These are phyloP conservation scores for Tetrahymena malaccensis DNA, from an alignment of 73 alveolate species.

Conservation along the genomic window DNA sequence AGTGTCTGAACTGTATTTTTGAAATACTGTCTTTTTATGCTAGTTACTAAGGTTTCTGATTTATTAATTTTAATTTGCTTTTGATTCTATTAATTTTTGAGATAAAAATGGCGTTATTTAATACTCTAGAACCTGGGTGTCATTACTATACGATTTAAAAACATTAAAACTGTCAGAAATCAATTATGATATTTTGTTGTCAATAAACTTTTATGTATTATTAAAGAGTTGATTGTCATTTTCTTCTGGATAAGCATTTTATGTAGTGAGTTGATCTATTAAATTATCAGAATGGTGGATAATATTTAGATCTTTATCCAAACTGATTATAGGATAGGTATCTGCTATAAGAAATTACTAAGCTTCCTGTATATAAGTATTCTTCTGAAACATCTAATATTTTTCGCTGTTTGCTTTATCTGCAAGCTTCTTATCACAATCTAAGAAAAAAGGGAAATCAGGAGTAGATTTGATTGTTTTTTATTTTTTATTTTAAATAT, in stretches of 20 bases:
- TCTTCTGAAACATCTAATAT: background rate
- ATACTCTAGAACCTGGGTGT: background rate
- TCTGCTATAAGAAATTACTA: background rate
- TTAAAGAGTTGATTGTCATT: background rate
- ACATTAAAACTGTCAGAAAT: background rate
- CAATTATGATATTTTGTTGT: background rate
- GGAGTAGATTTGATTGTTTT: background rate
- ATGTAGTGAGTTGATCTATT: background rate
- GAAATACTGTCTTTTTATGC: background rate
- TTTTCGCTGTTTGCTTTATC: background rate
- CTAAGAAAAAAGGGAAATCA: background rate
- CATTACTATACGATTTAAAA: background rate
- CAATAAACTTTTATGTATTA: background rate
- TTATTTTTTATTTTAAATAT: too few species aligned
- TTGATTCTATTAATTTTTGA: background rate
- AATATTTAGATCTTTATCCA: background rate
- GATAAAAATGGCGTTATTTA: background rate
- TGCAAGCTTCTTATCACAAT: background rate
- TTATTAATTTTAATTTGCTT: background rate
- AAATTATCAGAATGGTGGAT: background rate
- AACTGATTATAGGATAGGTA: background rate
- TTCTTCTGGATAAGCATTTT: background rate
- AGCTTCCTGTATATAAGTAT: background rate
- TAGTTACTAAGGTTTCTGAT: background rate
- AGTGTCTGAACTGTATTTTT: background rate